phyloP scores from a whole-genome alignment of 345 rosid species.

The Moricandia arvensis region DNA sequence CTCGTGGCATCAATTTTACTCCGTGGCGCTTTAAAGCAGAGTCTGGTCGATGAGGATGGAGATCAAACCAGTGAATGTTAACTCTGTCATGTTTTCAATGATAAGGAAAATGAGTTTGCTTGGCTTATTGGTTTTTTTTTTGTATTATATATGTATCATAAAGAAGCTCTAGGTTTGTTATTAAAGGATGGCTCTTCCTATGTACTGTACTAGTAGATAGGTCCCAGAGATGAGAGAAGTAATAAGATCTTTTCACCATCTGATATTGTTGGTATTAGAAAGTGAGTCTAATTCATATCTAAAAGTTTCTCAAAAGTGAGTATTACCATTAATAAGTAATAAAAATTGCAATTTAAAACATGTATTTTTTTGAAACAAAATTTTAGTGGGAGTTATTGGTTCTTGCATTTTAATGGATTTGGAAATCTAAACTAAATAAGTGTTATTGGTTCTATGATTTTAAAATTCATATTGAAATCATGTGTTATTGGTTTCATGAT shows the following conservation, averaged over 20 bases:
- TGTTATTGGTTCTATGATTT: too few relatives aligned
- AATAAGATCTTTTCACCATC: slow-evolving; percentile 4
- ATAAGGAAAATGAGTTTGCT: neutral
- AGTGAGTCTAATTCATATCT: neutral
- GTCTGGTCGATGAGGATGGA: slow-evolving; percentile 15
- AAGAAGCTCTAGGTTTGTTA: slow-evolving; percentile 1
- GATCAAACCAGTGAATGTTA: slow-evolving; percentile 6
- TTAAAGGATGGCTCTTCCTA: neutral
- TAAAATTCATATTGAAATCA: too few relatives aligned
- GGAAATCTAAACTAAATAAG: too few relatives aligned
- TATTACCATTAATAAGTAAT: too few relatives aligned
- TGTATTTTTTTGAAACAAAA: too few relatives aligned
- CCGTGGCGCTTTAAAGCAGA: slow-evolving; percentile 36
- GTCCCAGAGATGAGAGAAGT: neutral
- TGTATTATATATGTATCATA: slow-evolving; percentile 23
- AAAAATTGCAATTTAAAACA: too few relatives aligned
- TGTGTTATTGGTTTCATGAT: too few relatives aligned
- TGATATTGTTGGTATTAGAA: neutral
- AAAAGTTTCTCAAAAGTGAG: neutral
- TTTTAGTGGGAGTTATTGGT: too few relatives aligned
- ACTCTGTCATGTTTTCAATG: neutral
- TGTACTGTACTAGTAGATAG: slow-evolving; percentile 9
- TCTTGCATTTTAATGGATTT: too few relatives aligned
- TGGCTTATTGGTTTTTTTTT: neutral
- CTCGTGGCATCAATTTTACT: slow-evolving; percentile 42